Evolutionary conservation across 2,329 filamentous ascomycete species (phyloP).

Genomic region (Paradendryphiella salina): DNA sequence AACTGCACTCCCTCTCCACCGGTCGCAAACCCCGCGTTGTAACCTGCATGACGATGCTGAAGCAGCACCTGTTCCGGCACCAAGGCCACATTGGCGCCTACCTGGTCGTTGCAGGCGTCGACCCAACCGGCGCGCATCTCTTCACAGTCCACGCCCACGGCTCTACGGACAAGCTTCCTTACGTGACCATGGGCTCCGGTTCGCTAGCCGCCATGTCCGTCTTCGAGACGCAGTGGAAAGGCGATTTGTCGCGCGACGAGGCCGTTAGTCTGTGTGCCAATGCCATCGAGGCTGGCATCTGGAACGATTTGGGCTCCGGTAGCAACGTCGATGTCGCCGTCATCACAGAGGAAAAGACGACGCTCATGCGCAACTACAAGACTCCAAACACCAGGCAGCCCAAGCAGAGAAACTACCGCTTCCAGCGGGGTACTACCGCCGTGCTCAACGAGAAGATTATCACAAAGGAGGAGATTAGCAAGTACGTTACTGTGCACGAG

Average conservation of each 20-base stretch:
- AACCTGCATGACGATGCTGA: constrained; percentile 99
- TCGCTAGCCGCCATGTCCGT: constrained; percentile 96
- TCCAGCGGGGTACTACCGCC: constrained; percentile 88
- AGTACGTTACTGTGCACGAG: constrained; percentile 91
- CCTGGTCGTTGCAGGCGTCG: constrained; percentile 93
- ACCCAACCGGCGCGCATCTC: constrained; percentile 91
- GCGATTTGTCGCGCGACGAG: constrained; percentile 72
- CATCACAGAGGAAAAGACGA: constrained; percentile 94
- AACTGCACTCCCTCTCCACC: constrained; percentile 94
- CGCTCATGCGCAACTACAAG: constrained; percentile 87
- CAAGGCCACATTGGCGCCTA: constrained; percentile 98
- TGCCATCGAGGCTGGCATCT: constrained; percentile 95
- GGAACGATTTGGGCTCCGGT: constrained; percentile 95
- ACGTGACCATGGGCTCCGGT: constrained; percentile 98
- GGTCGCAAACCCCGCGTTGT: constrained; percentile 96
- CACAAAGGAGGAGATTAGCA: constrained; percentile 87
- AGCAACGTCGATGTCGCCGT: constrained; percentile 97
- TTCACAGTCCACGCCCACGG: constrained; percentile 99
- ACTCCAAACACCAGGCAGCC: constrained; percentile 87
- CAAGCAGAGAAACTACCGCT: constrained; percentile 93
- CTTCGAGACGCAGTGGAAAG: constrained; percentile 95
- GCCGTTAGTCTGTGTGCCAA: constrained; percentile 82
- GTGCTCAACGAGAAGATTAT: constrained; percentile 96
- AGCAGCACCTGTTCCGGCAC: constrained; percentile 98
- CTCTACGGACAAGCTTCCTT: constrained; percentile 96